Evolutionary conservation across 441 rosid genomes (phyloP).

Genomic region (Omphalea diandra): DNA sequence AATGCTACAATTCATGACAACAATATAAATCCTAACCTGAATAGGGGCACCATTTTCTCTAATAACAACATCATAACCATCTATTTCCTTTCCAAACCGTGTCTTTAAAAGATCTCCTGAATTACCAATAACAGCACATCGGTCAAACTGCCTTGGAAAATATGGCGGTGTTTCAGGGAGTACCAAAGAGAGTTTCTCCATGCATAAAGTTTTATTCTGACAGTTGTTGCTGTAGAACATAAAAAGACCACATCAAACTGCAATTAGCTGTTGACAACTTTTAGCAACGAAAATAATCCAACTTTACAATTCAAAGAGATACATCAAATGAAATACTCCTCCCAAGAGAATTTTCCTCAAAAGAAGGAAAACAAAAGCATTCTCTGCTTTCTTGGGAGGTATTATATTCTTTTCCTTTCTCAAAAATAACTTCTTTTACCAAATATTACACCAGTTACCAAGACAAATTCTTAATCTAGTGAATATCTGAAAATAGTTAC

Average conservation of each 20-base stretch:
- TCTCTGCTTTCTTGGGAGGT: neutral
- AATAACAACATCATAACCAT: slow-evolving; percentile 77
- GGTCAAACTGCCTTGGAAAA: slow-evolving; percentile 72
- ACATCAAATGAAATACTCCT: neutral
- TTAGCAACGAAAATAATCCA: slow-evolving; percentile 7
- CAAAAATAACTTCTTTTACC: neutral
- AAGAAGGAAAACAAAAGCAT: neutral
- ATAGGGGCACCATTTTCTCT: slow-evolving; percentile 96
- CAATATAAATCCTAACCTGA: slow-evolving; percentile 45
- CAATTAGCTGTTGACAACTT: slow-evolving; percentile 1
- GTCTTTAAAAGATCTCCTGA: slow-evolving; percentile 93
- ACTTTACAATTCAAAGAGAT: slow-evolving; percentile 9
- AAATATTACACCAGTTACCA: neutral
- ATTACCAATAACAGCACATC: slow-evolving; percentile 96
- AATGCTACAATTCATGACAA: slow-evolving; percentile 9
- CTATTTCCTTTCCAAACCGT: slow-evolving; percentile 87
- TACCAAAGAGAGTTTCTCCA: slow-evolving; percentile 81
- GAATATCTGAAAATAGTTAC: neutral
- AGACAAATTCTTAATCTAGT: neutral
- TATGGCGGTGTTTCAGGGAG: slow-evolving; percentile 85
- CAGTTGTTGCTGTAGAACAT: slow-evolving; percentile 65
- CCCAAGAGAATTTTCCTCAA: neutral
- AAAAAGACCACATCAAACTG: slow-evolving; percentile 22
- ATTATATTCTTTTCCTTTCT: neutral
- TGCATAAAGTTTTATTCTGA: slow-evolving; percentile 68